Conservation (phyloP, 257 asterid genomes). For the Cynanchum wilfordii region DNA sequence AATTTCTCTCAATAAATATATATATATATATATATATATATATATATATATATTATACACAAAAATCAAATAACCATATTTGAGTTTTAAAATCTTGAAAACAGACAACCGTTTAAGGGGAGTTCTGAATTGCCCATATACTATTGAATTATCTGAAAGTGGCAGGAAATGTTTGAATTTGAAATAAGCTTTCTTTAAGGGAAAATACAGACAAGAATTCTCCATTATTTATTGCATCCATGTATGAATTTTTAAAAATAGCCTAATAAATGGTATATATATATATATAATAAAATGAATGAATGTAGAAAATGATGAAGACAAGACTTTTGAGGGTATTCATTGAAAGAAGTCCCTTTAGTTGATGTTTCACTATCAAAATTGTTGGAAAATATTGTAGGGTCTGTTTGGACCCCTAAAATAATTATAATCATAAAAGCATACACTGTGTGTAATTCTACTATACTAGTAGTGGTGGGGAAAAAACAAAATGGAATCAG, state of each 20-base stretch:
- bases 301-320: neutral
- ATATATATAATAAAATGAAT: too few species aligned
- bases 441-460: too few species aligned
- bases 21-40: too few species aligned
- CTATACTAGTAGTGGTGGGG: neutral
- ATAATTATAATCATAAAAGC: too few species aligned
- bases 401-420: constrained; percentile 11
- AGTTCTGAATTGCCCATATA: neutral
- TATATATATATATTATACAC: too few species aligned
- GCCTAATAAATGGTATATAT: too few species aligned
- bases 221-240: too few species aligned
- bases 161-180: neutral
- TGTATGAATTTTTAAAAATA: too few species aligned
- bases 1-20: too few species aligned
- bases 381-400: neutral
- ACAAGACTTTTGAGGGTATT: neutral
- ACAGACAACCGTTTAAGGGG: neutral
- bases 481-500: constrained; percentile 9
- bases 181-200: neutral
- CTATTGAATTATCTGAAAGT: neutral
- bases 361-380: constrained; percentile 6
- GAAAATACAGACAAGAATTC: neutral
- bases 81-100: neutral
- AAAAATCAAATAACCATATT: too few species aligned
- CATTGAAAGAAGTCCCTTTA: neutral